Conservation (phyloP, 208 protist genomes). For the Crithidia acanthocephali region DNA sequence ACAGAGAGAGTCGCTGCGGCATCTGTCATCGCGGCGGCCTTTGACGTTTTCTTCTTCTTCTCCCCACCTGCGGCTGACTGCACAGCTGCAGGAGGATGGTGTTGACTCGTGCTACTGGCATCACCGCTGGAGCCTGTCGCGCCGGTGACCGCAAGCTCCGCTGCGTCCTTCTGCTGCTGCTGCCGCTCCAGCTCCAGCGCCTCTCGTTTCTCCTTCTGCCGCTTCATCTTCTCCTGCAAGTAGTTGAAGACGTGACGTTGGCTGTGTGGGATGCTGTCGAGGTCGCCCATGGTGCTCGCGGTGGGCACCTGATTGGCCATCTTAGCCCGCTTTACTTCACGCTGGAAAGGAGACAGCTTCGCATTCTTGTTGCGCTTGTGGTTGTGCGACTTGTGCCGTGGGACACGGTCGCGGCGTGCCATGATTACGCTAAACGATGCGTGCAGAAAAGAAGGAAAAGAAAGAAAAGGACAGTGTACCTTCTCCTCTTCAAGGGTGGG, state of each 20-base stretch:
- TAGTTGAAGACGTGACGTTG: constrained; percentile 67
- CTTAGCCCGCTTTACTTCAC: constrained; percentile 67
- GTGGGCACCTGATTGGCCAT: constrained; percentile 83
- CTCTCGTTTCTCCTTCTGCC: constrained; percentile 36
- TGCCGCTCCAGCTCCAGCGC: constrained; percentile 35
- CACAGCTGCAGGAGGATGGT: too few relatives aligned
- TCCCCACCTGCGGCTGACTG: not conserved
- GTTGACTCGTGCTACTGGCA: constrained; percentile 6
- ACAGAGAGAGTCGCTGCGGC: not conserved
- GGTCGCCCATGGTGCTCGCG: constrained; percentile 32
- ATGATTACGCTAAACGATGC: constrained; percentile 28
- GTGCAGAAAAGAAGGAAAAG: too few relatives aligned
- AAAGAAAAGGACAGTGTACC: too few relatives aligned
- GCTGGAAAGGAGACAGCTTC: constrained; percentile 88
- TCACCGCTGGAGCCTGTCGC: not conserved
- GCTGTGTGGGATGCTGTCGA: constrained; percentile 67
- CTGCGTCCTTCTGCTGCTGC: constrained; percentile 11
- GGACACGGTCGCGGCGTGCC: constrained; percentile 76
- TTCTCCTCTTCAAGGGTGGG: too few relatives aligned
- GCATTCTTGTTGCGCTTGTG: constrained; percentile 84
- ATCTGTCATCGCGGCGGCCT: too few relatives aligned
- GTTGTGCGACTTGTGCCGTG: constrained; percentile 73
- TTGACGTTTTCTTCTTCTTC: too few relatives aligned
- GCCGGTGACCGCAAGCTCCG: constrained; percentile 4
- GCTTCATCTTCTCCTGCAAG: constrained; percentile 50